Base-by-base conservation (phyloP, 805 yeast species). In the Ogataea pini region DNA sequence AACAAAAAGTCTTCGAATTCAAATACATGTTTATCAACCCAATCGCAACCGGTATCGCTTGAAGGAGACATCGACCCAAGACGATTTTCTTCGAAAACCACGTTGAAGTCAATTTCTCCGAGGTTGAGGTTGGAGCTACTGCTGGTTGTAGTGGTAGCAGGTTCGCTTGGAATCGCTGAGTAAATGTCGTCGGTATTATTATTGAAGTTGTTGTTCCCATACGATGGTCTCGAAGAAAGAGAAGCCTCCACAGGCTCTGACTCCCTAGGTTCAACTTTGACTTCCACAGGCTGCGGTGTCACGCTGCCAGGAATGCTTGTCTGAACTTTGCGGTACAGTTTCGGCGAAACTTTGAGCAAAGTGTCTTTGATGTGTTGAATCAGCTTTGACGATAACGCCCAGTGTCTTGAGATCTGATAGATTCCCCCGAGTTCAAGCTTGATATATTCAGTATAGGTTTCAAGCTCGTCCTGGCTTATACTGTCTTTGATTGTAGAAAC, bases 21-120 rank as follows among this genome's bases (percentile, higher is more conserved):
- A 42, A 75, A 63, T 42, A 67, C 65, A 51, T 70, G 67, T 46
- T 76, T 78, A 56, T 78, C 83, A 39, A 78, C 76, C 82, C 82
- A 78, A 53, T 78, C 79, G 65, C 83, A 78, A 0, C 83, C 83
- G 2, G 82, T 77, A 37, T 77, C 82, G 5, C 76, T 59, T 4
- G 55, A 36, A 7, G 67, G 67, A 17, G 65, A 60, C 36, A 61
- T 33, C 2, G 58, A 56, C 31, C 55, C 42, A 24, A 55, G 41
- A 18, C 49, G 56, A 22, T 52, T 51, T 27, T 60, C 58, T 38
- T 47, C 55, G 37, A 56, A 57, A 19, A 58, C 53, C 13, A 49
- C 49, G 46, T 63, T 63, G 42, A 63, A 59, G 42, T 61, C 65
- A 12, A 60, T 48, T 25, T 61, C 69, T 44, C 51, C 57, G 34